Conservation (phyloP, 495 filamentous ascomycete genomes). For the Saxophila tyrrhenica region DNA sequence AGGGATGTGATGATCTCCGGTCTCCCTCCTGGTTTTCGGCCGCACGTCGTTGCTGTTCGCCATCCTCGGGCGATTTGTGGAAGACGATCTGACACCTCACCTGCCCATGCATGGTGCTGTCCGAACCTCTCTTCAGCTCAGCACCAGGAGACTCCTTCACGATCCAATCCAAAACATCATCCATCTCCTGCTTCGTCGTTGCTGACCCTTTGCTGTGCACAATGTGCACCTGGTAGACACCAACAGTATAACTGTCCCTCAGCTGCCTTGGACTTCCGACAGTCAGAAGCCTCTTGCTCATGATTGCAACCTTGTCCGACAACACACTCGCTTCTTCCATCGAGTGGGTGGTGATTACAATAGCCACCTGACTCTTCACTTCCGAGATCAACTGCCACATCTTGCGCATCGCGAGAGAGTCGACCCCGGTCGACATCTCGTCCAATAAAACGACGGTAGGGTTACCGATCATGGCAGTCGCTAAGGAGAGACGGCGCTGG, state of each 20-base stretch:
- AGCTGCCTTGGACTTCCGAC: slow-evolving; percentile 51
- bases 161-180: slow-evolving; percentile 51
- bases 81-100: slow-evolving; percentile 45
- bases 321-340: slow-evolving; percentile 74
- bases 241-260: slow-evolving; percentile 46
- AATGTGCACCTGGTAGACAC: slow-evolving; percentile 52
- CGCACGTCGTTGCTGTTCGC: too few species aligned
- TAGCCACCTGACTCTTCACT: slow-evolving; percentile 45
- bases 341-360: slow-evolving; percentile 51
- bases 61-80: neutral
- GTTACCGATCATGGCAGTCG: slow-evolving; percentile 65
- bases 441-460: slow-evolving; percentile 61
- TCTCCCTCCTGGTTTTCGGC: neutral
- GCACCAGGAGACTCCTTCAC: slow-evolving; percentile 43
- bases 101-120: slow-evolving; percentile 69
- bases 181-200: slow-evolving; percentile 52
- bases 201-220: slow-evolving; percentile 60
- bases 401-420: slow-evolving; percentile 58
- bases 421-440: slow-evolving; percentile 57
- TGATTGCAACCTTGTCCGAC: slow-evolving; percentile 55
- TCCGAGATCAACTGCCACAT: slow-evolving; percentile 61
- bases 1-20: neutral
- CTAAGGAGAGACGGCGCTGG: slow-evolving; percentile 59
- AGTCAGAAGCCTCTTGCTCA: slow-evolving; percentile 58
- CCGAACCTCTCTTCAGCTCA: slow-evolving; percentile 40